These are phyloP conservation scores for Pseudohyphozyma bogoriensis DNA, from an alignment of 768 basidiomycete genomes.

Conservation along the genomic window DNA sequence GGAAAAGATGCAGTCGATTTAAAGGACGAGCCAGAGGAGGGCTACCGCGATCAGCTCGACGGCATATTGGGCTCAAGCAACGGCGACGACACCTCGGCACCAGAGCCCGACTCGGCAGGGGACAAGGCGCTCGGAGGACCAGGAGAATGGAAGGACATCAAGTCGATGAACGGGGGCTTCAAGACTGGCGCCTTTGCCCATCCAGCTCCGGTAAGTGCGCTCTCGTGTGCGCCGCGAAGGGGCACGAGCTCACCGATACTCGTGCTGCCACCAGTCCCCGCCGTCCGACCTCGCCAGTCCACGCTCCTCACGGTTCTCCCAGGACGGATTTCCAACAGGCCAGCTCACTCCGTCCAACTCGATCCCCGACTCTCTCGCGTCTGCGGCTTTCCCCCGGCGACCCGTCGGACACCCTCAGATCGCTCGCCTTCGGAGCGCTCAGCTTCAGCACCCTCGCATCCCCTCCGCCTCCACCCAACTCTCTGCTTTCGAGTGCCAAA, in stretches of 20 bases:
- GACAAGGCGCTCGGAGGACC: slow-evolving; percentile 39
- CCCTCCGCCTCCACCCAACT: slow-evolving; percentile 62
- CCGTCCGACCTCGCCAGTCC: slow-evolving; percentile 16
- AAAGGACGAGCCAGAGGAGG: neutral
- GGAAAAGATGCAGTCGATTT: slow-evolving; percentile 52
- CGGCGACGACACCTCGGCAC: too few relatives aligned
- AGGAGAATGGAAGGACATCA: slow-evolving; percentile 43
- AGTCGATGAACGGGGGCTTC: slow-evolving; percentile 44
- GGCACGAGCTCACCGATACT: neutral
- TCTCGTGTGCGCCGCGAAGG: neutral
- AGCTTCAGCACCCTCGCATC: slow-evolving; percentile 43
- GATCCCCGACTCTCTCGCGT: slow-evolving; percentile 6
- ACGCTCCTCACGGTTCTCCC: slow-evolving; percentile 25
- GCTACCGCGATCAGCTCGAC: slow-evolving; percentile 57
- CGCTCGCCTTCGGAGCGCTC: slow-evolving; percentile 46
- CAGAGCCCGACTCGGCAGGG: slow-evolving; percentile 43
- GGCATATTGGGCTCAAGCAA: slow-evolving; percentile 63
- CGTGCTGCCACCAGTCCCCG: neutral
- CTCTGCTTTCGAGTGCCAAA: slow-evolving; percentile 46
- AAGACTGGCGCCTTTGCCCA: slow-evolving; percentile 24
- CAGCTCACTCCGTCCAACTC: neutral
- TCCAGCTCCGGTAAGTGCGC: slow-evolving; percentile 5
- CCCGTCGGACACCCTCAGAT: slow-evolving; percentile 39
- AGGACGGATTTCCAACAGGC: slow-evolving; percentile 15
- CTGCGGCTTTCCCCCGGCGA: slow-evolving; percentile 17